Evolutionary conservation across 208 protist genomes (phyloP).

Genomic region (Acanthamoeba sp.): DNA sequence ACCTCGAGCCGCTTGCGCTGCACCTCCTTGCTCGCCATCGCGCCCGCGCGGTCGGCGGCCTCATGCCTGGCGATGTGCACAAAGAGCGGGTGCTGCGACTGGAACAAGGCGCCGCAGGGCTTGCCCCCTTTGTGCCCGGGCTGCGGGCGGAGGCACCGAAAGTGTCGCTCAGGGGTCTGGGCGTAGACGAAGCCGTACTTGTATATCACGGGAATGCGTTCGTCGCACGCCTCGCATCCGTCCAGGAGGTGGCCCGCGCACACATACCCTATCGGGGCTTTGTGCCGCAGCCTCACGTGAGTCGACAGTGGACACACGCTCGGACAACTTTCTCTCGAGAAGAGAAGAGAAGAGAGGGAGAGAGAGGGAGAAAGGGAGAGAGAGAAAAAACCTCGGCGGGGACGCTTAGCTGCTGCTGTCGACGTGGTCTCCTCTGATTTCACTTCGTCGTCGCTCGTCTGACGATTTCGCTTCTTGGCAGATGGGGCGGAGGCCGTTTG

Average conservation of each 20-base stretch:
- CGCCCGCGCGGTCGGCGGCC: not conserved
- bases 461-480: too few species aligned
- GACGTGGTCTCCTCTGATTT: too few species aligned
- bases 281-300: not conserved
- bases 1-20: not conserved
- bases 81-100: not conserved
- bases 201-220: not conserved
- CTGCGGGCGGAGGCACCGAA: not conserved
- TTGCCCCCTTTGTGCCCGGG: not conserved
- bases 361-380: too few species aligned
- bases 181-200: slow-evolving; percentile 5
- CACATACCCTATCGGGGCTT: too few species aligned
- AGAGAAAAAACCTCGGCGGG: too few species aligned
- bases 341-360: too few species aligned
- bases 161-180: not conserved
- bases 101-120: not conserved
- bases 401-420: too few species aligned
- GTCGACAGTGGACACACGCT: not conserved
- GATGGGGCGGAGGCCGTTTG: too few species aligned
- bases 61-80: not conserved
- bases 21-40: not conserved
- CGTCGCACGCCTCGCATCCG: not conserved
- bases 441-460: too few species aligned
- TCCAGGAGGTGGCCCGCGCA: not conserved
- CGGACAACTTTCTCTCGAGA: too few species aligned